Percentiles rank a stretch among this genome's conserved stretches.
Evolutionary conservation across 169 alveolate genomes (phyloP).

Genomic region (Plasmodium fragile): DNA sequence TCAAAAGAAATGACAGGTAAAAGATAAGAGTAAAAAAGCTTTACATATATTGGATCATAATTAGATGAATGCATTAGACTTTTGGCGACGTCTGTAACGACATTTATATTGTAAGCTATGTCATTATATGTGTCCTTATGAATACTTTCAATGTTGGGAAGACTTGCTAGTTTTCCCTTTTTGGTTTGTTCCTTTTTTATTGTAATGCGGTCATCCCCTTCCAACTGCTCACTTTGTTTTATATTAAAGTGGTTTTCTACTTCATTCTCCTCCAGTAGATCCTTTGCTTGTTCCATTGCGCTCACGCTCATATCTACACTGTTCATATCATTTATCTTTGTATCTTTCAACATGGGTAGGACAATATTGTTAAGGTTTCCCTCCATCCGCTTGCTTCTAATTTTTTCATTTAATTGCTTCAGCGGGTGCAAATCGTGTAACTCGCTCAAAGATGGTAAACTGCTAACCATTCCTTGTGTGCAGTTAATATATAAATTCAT

Average conservation of each 20-base stretch:
- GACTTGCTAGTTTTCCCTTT: neutral
- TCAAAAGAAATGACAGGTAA: conserved; percentile 62
- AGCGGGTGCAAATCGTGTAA: conserved; percentile 13
- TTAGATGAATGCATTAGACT: conserved; percentile 12
- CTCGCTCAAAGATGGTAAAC: conserved; percentile 63
- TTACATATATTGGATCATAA: conserved; percentile 53
- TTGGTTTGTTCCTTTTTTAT: neutral
- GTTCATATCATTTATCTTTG: neutral
- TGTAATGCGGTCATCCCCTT: neutral
- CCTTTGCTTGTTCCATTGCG: neutral
- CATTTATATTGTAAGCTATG: conserved; percentile 20
- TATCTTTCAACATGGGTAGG: neutral
- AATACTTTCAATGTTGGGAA: conserved; percentile 8
- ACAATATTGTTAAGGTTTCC: neutral
- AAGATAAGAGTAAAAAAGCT: conserved; percentile 43
- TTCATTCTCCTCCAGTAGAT: neutral
- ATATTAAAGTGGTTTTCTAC: neutral
- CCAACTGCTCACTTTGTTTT: neutral
- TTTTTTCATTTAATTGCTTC: conserved; percentile 12
- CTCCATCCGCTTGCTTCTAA: conserved; percentile 13
- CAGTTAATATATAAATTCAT: conserved; percentile 43
- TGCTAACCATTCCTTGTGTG: conserved; percentile 7
- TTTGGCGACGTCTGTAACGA: conserved; percentile 30
- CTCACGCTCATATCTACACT: neutral
- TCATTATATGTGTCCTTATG: conserved; percentile 62